Percentiles rank a stretch among this genome's conserved stretches.
Evolutionary conservation across 2,329 filamentous ascomycete species (phyloP).

Genomic region (Aspergillus uvarum): DNA sequence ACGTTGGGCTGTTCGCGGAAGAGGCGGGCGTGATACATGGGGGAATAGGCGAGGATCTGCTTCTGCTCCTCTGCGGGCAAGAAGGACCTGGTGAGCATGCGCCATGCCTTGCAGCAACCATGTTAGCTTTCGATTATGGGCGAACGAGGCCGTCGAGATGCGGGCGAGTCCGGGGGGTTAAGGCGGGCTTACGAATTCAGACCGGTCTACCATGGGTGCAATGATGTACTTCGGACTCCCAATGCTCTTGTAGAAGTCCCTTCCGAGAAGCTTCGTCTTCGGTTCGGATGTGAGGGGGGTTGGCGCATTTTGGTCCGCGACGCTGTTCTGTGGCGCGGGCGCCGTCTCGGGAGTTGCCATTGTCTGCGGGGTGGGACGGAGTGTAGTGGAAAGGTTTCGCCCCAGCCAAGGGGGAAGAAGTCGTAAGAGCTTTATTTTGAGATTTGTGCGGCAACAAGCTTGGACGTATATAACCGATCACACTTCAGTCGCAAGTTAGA

Average conservation of each 20-base stretch:
- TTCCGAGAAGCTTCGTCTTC: conserved; percentile 69
- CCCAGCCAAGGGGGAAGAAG: conserved; percentile 31
- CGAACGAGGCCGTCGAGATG: background rate
- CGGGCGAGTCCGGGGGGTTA: background rate
- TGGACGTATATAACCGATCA: background rate
- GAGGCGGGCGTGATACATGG: conserved; percentile 92
- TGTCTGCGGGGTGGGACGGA: conserved; percentile 17
- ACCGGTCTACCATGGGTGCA: conserved; percentile 97
- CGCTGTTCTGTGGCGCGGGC: conserved; percentile 18
- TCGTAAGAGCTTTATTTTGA: conserved; percentile 35
- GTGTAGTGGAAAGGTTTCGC: conserved; percentile 16
- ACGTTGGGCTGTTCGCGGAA: conserved; percentile 77
- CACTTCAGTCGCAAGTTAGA: background rate
- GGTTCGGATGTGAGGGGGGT: conserved; percentile 13
- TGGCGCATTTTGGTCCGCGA: conserved; percentile 22
- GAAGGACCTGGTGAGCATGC: conserved; percentile 92
- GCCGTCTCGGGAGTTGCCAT: conserved; percentile 29
- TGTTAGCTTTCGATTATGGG: conserved; percentile 12
- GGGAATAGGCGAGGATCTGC: conserved; percentile 80
- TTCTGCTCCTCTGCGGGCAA: conserved; percentile 65
- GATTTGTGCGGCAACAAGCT: background rate
- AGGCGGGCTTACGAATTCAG: conserved; percentile 76
- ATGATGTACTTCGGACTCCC: conserved; percentile 87
- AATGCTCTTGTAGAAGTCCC: conserved; percentile 92
- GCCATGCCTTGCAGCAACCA: conserved; percentile 71